phyloP scores from a whole-genome alignment of 306 rosid species.

The Sicyos edulis region DNA sequence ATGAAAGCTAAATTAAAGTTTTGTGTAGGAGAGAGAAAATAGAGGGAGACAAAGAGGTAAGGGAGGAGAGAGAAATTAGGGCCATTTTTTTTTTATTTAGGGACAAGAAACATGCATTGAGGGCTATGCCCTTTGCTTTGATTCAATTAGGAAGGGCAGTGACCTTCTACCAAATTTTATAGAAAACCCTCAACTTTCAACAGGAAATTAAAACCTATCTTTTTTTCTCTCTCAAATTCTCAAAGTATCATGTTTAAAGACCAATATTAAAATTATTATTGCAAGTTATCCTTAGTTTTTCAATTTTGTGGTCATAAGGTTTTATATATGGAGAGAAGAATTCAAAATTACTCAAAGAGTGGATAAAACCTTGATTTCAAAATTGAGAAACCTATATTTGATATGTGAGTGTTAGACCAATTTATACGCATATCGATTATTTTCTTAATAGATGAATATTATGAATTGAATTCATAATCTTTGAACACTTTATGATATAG shows the following conservation, averaged over 20 bases:
- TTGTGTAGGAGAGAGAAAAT: background rate
- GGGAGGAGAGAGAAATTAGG: conserved; percentile 21
- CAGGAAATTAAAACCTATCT: conserved; percentile 11
- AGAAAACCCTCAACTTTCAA: conserved; percentile 17
- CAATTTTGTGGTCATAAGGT: background rate
- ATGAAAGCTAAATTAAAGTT: background rate
- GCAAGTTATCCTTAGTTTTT: background rate
- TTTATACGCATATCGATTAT: too few relatives aligned
- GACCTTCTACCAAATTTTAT: conserved; percentile 16
- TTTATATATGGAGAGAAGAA: background rate
- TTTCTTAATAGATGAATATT: too few relatives aligned
- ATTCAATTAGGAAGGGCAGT: conserved; percentile 7
- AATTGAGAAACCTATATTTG: too few relatives aligned
- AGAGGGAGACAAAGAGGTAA: conserved; percentile 18
- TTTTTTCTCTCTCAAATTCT: background rate
- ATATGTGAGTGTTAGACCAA: background rate
- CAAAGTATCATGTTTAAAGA: background rate
- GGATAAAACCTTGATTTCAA: background rate
- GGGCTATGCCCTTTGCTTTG: conserved; percentile 17
- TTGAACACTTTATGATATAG: too few relatives aligned
- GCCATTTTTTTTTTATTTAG: background rate
- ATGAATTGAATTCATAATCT: too few relatives aligned
- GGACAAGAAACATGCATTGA: conserved; percentile 20
- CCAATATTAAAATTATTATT: background rate
- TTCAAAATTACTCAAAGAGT: background rate